These are phyloP conservation scores for Shiraia sp. DNA, from an alignment of 2,329 filamentous ascomycete genomes.

Conservation along the genomic window DNA sequence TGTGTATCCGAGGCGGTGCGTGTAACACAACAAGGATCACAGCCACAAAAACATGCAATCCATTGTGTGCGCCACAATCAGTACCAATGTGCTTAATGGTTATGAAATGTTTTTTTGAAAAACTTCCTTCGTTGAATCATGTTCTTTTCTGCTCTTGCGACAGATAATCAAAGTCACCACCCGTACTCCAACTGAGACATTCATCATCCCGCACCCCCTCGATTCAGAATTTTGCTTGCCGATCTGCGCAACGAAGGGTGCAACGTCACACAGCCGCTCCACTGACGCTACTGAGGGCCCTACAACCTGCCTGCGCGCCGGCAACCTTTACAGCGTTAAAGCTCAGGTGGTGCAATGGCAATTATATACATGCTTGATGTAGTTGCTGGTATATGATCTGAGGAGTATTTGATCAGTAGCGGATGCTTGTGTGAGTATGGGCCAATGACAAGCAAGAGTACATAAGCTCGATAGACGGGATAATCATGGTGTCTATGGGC, in stretches of 20 bases:
- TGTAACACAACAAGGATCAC: slow-evolving; percentile 14
- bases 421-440: no score
- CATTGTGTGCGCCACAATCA: no score
- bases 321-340: slow-evolving; percentile 6
- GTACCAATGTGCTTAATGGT: no score
- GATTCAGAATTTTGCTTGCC: slow-evolving; percentile 14
- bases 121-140: no score
- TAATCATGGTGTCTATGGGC: no score
- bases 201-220: slow-evolving; percentile 9
- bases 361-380: slow-evolving; percentile 10
- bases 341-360: slow-evolving; percentile 8
- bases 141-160: no score
- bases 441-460: no score
- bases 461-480: no score
- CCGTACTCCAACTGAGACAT: slow-evolving; percentile 14
- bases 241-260: slow-evolving; percentile 23
- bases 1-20: slow-evolving; percentile 19
- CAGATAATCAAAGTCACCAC: no score
- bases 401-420: slow-evolving; percentile 13
- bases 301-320: no score
- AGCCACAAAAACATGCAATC: slow-evolving; percentile 5
- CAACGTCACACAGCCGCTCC: slow-evolving; percentile 24
- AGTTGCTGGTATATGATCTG: slow-evolving; percentile 6
- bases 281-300: no score
- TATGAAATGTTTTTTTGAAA: no score